Conservation (phyloP, 1,284 basidiomycete genomes). For the Pascua sp. region DNA sequence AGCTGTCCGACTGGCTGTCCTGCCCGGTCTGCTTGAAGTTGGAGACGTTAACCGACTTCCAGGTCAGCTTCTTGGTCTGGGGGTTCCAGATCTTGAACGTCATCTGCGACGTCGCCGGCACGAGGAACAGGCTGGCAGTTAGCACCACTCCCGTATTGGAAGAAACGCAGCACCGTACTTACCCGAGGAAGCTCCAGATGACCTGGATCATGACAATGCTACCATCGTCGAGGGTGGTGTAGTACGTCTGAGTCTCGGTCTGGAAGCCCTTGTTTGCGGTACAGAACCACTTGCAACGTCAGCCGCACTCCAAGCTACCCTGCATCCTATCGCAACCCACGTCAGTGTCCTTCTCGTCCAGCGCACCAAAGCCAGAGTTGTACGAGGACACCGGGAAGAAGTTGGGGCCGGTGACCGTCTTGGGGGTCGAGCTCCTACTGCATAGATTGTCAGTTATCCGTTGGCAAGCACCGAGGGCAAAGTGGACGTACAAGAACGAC, state of each 20-base stretch:
- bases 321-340: conserved; percentile 20
- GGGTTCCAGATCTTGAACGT: conserved; percentile 88
- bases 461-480: not conserved
- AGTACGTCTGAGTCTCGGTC: conserved; percentile 90
- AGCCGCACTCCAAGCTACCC: not conserved
- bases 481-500: conserved; percentile 10
- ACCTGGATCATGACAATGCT: conserved; percentile 81
- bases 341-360: conserved; percentile 42
- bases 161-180: conserved; percentile 44
- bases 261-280: conserved; percentile 68
- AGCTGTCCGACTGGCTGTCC: conserved; percentile 85
- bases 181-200: conserved; percentile 95
- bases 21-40: conserved; percentile 81
- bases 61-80: conserved; percentile 67
- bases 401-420: conserved; percentile 53
- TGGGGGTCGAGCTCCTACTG: conserved; percentile 1
- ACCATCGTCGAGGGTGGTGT: conserved; percentile 79
- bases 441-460: not conserved
- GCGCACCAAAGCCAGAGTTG: conserved; percentile 35
- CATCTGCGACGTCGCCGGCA: conserved; percentile 84
- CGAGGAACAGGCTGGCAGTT: conserved; percentile 39
- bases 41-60: conserved; percentile 86
- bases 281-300: conserved; percentile 62
- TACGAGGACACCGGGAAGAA: conserved; percentile 69
- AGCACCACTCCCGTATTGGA: not conserved